phyloP scores from a whole-genome alignment of 164 flowering plant species.

The Berberis thunbergii region DNA sequence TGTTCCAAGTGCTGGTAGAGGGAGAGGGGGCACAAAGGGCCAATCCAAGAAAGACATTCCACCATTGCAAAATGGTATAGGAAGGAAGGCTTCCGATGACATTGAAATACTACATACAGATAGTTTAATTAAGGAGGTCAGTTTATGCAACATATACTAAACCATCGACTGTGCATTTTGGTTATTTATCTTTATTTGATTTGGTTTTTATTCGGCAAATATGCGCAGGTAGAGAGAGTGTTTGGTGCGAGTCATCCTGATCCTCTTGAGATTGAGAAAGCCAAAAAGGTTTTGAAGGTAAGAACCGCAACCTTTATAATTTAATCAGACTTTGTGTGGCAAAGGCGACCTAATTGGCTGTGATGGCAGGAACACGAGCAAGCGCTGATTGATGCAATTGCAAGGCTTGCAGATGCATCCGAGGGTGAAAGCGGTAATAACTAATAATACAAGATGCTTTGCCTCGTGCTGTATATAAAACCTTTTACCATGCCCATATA shows the following conservation, averaged over 20 bases:
- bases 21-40: constrained; percentile 53
- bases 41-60: constrained; percentile 53
- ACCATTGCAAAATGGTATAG: constrained; percentile 64
- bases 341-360: constrained; percentile 8
- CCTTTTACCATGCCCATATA: not conserved
- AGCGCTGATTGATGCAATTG: constrained; percentile 67
- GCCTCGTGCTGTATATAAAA: no score
- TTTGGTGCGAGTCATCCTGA: constrained; percentile 59
- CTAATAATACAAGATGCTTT: no score
- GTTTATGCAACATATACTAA: constrained; percentile 1
- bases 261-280: constrained; percentile 65
- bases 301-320: constrained; percentile 3
- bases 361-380: constrained; percentile 80
- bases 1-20: constrained; percentile 52
- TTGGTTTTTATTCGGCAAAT: not conserved
- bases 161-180: not conserved
- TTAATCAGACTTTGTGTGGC: not conserved
- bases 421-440: constrained; percentile 76
- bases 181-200: not conserved
- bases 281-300: constrained; percentile 77
- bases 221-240: constrained; percentile 67
- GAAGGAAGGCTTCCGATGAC: constrained; percentile 52
- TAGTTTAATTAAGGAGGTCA: constrained; percentile 78
- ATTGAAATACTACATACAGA: constrained; percentile 87
- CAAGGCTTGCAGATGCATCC: constrained; percentile 70